Base-by-base conservation (phyloP, 495 filamentous ascomycete species). In the Talaromyces proteolyticus region DNA sequence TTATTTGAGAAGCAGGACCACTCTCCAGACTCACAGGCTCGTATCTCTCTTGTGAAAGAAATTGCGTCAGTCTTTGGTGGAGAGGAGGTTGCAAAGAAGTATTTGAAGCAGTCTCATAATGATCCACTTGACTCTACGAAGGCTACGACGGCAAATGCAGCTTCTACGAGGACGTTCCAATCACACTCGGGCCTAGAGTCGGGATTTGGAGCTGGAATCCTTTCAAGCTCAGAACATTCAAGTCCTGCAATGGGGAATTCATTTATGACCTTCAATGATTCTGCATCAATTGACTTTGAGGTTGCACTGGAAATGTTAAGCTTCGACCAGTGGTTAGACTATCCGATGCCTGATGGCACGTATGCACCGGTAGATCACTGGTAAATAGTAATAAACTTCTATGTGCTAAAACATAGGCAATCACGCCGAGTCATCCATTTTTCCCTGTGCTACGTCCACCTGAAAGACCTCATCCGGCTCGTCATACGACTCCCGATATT, bases 401-500 rank as follows among this genome's bases (percentile, higher is more conserved):
- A 29, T n/a, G n/a, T 40, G 12, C 6, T 40, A 16, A 40, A n/a
- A 40, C n/a, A 36, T 6, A 40, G 6, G 6, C 38, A 37, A 47
- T 14, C 4, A 47, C 25, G 11, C 19, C 21, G 16, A 34, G 16
- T 11, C 25, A 47, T 47, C 24, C 4, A 47, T 18, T 26, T 47
- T 47, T 2, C 16, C 44, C 23, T 34, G 16, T 12, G 25, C 17
- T 36, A 47, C 26, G 36, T 47, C 44, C 25, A 47, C 44, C 18
- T 36, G n/a, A 6, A 21, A 36, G 6, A 53, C 29, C 21, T 56
- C 41, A 36, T 49, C 55, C 12, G 23, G 39, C 3, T 39, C 19
- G 29, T 60, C 58, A 50, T 56, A 60, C 19, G 29, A 44, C 21
- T 54, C 55, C 38, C 50, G 49, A 51, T 57, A 60, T 11, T 57